Conservation (phyloP, 2,329 filamentous ascomycete species). For the Anthostomella pinea region DNA sequence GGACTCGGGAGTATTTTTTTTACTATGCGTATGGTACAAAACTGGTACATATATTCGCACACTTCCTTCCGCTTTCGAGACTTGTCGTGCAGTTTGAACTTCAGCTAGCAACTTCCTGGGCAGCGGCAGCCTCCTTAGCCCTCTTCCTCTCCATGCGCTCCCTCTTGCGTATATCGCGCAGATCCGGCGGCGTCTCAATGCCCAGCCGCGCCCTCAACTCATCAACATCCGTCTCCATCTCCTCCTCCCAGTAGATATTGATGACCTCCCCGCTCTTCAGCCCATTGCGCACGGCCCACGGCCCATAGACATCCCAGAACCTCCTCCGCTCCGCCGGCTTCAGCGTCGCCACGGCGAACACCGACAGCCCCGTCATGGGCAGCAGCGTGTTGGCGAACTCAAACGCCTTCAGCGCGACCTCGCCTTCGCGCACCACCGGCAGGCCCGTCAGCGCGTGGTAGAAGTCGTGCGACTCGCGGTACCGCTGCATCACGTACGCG, state of each 20-base stretch:
- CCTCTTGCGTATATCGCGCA: slow-evolving; percentile 71
- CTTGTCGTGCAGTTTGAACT: too few species aligned
- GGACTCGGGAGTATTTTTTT: too few species aligned
- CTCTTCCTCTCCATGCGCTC: slow-evolving; percentile 67
- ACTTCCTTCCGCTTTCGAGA: too few species aligned
- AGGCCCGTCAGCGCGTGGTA: slow-evolving; percentile 93
- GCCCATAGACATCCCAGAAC: slow-evolving; percentile 75
- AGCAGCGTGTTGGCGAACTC: slow-evolving; percentile 93
- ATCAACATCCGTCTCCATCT: slow-evolving; percentile 78
- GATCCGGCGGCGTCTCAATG: slow-evolving; percentile 84
- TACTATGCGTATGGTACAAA: slow-evolving; percentile 17
- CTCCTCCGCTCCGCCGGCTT: slow-evolving; percentile 75
- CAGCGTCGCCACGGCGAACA: slow-evolving; percentile 81
- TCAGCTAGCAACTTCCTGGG: slow-evolving; percentile 14
- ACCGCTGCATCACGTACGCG: slow-evolving; percentile 97
- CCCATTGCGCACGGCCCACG: slow-evolving; percentile 89
- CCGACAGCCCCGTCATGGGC: slow-evolving; percentile 89
- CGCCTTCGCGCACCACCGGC: slow-evolving; percentile 89
- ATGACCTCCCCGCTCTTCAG: slow-evolving; percentile 75
- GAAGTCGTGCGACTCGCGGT: slow-evolving; percentile 96
- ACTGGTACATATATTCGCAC: slow-evolving; percentile 11
- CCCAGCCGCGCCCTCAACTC: slow-evolving; percentile 72
- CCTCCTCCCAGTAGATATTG: slow-evolving; percentile 97
- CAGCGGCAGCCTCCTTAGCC: slow-evolving; percentile 47
- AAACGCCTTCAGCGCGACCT: slow-evolving; percentile 96